Evolutionary conservation across 805 yeast species (phyloP), one percentile per base, ranked within the genome.

Genomic region (Sugiyamaella boreocaroliniensis): DNA sequence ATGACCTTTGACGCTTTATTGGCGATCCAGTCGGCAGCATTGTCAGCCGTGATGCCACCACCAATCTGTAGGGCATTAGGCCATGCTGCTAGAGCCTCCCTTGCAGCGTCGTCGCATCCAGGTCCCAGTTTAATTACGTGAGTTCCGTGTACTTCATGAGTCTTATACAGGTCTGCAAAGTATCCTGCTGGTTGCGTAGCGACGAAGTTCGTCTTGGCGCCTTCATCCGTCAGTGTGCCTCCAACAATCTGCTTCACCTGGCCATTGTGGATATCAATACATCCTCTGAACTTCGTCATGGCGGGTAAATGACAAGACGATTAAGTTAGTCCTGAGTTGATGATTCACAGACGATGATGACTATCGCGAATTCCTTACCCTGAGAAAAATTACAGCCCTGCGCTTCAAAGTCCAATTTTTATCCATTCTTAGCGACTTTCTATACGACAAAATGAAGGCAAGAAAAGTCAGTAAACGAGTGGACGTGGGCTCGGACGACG

Each of bases 221-320:
- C 51, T 51, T 73, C 78, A 4, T 69, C 64, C 8, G 77, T 74
- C 18, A 93, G 73, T 0, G 97, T 86, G 0, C 97, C 96, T 6
- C 99, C 99, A 0, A 93, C 97, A 50, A 93, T 93, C 67, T 93
- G 99, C 64, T 93, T 93, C 55, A 93, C 99, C 60, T 87, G 85
- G 1, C 99, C 99, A 7, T 85, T 79, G 68, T 93, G 99, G 54
- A 93, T 82, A 66, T 93, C 99, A 40, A 93, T 92, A 64, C 99
- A 93, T 0, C 97, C 98, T 62, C 90, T 80, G 70, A 88, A 93
- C 49, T 77, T 76, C 0, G 97, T 90, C 97, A 90, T 89, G 22
- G 34, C 18, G 34, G 14, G 15, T 9, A n/a, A 15, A 26, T n/a
- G 47, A 59, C 9, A 51, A 9, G 16, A 11, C 16, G 44, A 8